phyloP scores from a whole-genome alignment of 257 asterid species.

The Datura wrightii region DNA sequence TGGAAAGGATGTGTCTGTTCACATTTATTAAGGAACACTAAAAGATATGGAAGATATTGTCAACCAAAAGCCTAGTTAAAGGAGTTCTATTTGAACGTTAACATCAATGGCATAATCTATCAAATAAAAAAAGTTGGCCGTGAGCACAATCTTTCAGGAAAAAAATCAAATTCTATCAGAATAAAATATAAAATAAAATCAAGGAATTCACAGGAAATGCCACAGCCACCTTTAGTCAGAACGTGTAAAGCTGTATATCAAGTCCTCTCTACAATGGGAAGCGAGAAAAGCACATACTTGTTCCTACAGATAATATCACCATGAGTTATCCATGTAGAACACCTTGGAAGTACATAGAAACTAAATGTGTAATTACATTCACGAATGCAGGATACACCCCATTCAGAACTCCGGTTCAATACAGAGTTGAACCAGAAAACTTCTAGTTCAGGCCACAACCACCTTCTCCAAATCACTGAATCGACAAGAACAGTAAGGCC shows the following conservation, averaged over 20 bases:
- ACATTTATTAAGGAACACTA: constrained; percentile 46
- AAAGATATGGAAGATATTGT: constrained; percentile 27
- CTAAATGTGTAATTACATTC: constrained; percentile 22
- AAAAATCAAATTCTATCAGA: constrained; percentile 19
- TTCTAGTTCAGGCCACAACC: constrained; percentile 91
- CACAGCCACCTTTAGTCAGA: neutral
- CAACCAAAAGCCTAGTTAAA: neutral
- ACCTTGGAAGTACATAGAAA: constrained; percentile 23
- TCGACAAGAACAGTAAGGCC: constrained; percentile 80
- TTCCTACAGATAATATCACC: neutral
- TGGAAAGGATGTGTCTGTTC: constrained; percentile 82
- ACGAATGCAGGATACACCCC: constrained; percentile 92
- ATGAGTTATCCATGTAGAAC: neutral
- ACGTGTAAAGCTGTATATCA: neutral
- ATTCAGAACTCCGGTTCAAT: constrained; percentile 92
- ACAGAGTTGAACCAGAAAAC: constrained; percentile 99
- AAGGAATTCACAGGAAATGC: neutral
- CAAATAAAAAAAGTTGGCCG: neutral
- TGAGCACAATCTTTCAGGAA: neutral
- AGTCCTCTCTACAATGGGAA: neutral
- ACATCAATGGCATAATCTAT: neutral
- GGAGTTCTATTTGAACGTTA: constrained; percentile 11
- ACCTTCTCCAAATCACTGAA: constrained; percentile 81
- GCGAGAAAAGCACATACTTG: neutral
- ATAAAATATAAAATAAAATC: neutral